These are phyloP conservation scores for Sanghuangporus baumii DNA, from an alignment of 1,284 basidiomycete species.

Conservation along the genomic window DNA sequence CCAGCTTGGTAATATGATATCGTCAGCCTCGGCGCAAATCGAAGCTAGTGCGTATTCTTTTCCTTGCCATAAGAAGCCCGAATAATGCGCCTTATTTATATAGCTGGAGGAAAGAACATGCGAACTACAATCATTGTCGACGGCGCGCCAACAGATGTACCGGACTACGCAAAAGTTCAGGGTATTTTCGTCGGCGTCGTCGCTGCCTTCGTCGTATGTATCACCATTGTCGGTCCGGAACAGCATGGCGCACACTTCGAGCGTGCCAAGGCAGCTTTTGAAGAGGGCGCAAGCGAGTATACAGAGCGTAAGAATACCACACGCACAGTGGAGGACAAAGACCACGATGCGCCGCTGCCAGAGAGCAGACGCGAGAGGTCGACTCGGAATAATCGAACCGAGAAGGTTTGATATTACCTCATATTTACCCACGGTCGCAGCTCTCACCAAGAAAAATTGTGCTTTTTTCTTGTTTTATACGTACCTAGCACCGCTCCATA, in stretches of 20 bases:
- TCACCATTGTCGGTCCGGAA: constrained; percentile 72
- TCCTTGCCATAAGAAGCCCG: not conserved
- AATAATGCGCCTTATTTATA: not conserved
- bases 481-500: too few species aligned
- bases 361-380: not conserved
- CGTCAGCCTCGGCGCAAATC: constrained; percentile 84
- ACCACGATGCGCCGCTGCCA: not conserved
- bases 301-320: not conserved
- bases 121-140: constrained; percentile 44
- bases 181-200: constrained; percentile 82
- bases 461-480: too few species aligned
- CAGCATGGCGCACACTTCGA: constrained; percentile 81
- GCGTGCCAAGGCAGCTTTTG: constrained; percentile 72
- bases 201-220: constrained; percentile 58
- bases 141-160: constrained; percentile 43
- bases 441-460: not conserved
- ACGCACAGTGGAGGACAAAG: not conserved
- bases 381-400: not conserved
- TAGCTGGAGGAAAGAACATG: constrained; percentile 58
- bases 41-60: constrained; percentile 62
- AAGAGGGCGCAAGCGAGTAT: constrained; percentile 55
- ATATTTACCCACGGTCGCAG: not conserved
- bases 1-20: constrained; percentile 89
- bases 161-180: constrained; percentile 81
- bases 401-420: not conserved